Evolutionary conservation across 805 yeast genomes (phyloP).

Genomic region (Teunomyces atbi): DNA sequence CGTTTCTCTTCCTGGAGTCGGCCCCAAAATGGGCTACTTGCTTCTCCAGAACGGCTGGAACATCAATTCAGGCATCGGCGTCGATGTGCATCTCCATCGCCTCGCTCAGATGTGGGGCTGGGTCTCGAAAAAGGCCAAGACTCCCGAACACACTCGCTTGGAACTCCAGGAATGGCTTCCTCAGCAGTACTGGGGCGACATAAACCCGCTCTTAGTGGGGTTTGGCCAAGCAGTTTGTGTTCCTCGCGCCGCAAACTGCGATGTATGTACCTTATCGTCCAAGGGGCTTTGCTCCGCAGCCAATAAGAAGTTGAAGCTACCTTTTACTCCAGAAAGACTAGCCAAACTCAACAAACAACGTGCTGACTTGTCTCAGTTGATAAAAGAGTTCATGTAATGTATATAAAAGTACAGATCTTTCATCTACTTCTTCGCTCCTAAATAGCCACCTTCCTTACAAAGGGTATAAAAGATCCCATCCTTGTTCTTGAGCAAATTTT

Average conservation of each 20-base stretch:
- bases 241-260: constrained; percentile 70
- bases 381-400: constrained; percentile 7
- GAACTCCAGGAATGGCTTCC: constrained; percentile 77
- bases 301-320: constrained; percentile 39
- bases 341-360: constrained; percentile 29
- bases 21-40: constrained; percentile 91
- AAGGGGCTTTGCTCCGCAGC: constrained; percentile 58
- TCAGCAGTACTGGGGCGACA: constrained; percentile 70
- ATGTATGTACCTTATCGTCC: constrained; percentile 57
- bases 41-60: constrained; percentile 83
- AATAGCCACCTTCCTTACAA: constrained; percentile 45
- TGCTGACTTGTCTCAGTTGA: constrained; percentile 28
- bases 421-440: constrained; percentile 7
- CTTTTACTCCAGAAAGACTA: constrained; percentile 25
- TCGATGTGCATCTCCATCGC: constrained; percentile 87
- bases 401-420: not conserved
- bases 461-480: constrained; percentile 50
- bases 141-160: constrained; percentile 74
- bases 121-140: constrained; percentile 51
- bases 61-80: constrained; percentile 80
- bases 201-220: constrained; percentile 86
- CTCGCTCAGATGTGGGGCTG: constrained; percentile 78
- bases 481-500: constrained; percentile 41
- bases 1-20: constrained; percentile 80
- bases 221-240: constrained; percentile 89